Evolutionary conservation across 164 flowering plant species (phyloP).

Genomic region (Aristolochia contorta): DNA sequence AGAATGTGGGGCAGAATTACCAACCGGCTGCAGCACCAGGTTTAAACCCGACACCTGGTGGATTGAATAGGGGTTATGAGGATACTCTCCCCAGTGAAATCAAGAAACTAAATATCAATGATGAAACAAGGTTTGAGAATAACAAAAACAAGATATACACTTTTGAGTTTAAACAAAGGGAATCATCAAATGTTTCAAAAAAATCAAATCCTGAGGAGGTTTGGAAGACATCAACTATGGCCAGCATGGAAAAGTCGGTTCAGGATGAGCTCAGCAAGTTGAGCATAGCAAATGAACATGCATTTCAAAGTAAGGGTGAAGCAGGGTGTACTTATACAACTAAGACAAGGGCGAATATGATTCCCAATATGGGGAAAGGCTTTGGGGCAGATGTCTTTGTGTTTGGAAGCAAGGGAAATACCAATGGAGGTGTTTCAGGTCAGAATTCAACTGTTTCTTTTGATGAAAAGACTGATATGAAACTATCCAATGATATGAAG

Average conservation of each 20-base stretch:
- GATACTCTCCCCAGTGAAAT: slow-evolving; percentile 23
- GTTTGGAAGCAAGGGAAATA: slow-evolving; percentile 6
- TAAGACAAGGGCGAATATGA: neutral
- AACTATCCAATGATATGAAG: slow-evolving; percentile 30
- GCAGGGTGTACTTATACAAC: neutral
- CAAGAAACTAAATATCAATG: slow-evolving; percentile 26
- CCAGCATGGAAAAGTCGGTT: neutral
- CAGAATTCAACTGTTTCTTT: slow-evolving; percentile 1
- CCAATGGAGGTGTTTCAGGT: neutral
- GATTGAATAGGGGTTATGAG: neutral
- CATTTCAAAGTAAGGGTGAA: neutral
- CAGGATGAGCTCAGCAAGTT: slow-evolving; percentile 33
- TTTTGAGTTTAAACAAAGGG: no score
- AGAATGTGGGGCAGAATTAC: no score
- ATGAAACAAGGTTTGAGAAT: neutral
- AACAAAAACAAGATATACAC: neutral
- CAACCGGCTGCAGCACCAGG: no score
- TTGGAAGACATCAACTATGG: neutral
- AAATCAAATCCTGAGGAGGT: neutral
- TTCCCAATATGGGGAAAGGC: neutral
- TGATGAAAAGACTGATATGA: neutral
- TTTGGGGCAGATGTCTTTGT: slow-evolving; percentile 6
- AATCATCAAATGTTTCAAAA: neutral
- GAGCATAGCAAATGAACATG: slow-evolving; percentile 13
- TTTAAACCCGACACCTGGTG: no score